Percentiles rank a stretch among this genome's conserved stretches.
Evolutionary conservation across 495 filamentous ascomycete species (phyloP).

Genomic region (Xylaria flabelliformis): DNA sequence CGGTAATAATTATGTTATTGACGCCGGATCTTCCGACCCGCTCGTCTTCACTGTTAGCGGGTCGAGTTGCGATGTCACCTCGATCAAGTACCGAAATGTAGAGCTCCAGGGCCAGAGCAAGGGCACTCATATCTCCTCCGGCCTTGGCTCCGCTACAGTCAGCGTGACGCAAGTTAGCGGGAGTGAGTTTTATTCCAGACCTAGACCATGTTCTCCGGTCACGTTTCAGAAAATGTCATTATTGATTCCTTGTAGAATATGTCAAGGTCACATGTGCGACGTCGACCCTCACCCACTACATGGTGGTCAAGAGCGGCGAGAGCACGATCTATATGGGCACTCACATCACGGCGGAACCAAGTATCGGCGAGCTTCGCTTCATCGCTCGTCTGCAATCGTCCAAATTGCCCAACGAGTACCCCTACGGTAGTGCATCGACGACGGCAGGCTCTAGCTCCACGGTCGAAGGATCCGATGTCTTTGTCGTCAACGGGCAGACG

Average conservation of each 20-base stretch:
- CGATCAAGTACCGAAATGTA: constrained; percentile 63
- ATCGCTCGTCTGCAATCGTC: constrained; percentile 66
- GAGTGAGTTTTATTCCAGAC: constrained; percentile 22
- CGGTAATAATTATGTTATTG: constrained; percentile 56
- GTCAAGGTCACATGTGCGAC: constrained; percentile 69
- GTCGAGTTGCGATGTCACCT: constrained; percentile 67
- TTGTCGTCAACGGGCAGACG: constrained; percentile 64
- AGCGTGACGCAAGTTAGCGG: constrained; percentile 52
- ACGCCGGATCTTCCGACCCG: constrained; percentile 60
- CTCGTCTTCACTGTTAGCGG: constrained; percentile 64
- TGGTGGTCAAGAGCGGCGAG: constrained; percentile 64
- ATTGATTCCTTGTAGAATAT: constrained; percentile 44
- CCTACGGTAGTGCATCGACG: constrained; percentile 57
- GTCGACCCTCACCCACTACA: constrained; percentile 66
- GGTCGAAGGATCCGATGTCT: constrained; percentile 70
- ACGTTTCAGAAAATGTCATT: constrained; percentile 13
- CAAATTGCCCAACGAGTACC: constrained; percentile 61
- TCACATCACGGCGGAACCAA: constrained; percentile 65
- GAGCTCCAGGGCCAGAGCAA: constrained; percentile 62
- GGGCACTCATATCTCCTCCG: constrained; percentile 65
- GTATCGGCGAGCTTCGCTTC: constrained; percentile 67
- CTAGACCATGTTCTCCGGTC: not conserved
- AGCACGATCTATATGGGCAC: constrained; percentile 69
- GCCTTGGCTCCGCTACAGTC: constrained; percentile 65
- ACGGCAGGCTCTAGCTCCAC: constrained; percentile 55